A percentile compares a stretch with the other conserved stretches of the same genome.
Evolutionary conservation across 2,329 filamentous ascomycete species (phyloP).

Genomic region (Fusarium torulosum): DNA sequence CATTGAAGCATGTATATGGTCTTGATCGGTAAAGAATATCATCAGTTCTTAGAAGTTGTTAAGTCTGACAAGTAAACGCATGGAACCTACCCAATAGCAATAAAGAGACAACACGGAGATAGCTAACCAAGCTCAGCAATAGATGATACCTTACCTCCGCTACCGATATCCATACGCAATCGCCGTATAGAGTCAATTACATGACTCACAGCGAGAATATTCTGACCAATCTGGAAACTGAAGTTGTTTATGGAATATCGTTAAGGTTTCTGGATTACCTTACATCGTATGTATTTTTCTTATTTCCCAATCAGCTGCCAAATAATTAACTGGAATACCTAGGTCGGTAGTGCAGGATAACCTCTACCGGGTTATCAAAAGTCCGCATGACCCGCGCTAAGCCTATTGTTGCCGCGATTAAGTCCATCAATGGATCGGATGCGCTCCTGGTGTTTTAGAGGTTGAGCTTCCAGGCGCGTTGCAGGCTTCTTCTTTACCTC

Average conservation of each 20-base stretch:
- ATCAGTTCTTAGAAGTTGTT: background rate
- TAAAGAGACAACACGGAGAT: background rate
- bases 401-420: constrained; percentile 32
- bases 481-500: constrained; percentile 28
- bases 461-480: constrained; percentile 39
- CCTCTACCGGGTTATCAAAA: constrained; percentile 34
- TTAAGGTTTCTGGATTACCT: background rate
- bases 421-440: constrained; percentile 40
- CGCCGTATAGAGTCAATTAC: background rate
- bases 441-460: constrained; percentile 47
- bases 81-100: background rate
- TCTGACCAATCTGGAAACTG: background rate
- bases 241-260: background rate
- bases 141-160: background rate
- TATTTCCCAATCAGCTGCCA: background rate
- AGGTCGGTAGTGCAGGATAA: background rate
- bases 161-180: background rate
- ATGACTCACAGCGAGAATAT: background rate
- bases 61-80: background rate
- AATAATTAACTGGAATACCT: background rate
- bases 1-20: background rate
- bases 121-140: background rate
- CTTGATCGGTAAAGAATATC: background rate
- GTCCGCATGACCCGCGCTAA: constrained; percentile 28
- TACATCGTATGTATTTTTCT: background rate